These are phyloP conservation scores for Eucalyptus brandiana DNA, from an alignment of 345 rosid species.

Conservation along the genomic window DNA sequence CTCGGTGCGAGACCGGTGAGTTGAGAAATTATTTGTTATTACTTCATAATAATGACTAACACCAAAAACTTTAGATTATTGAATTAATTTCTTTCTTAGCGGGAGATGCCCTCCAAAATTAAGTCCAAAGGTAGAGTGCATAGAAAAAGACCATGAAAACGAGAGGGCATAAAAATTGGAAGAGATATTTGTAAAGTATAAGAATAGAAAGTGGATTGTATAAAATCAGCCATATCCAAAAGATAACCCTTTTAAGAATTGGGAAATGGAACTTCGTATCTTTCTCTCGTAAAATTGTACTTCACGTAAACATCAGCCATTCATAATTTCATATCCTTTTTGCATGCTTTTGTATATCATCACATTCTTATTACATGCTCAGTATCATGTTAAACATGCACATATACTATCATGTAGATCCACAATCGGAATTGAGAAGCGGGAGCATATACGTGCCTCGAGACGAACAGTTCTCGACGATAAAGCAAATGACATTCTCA, in stretches of 20 bases:
- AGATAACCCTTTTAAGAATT: background rate
- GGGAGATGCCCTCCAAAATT: background rate
- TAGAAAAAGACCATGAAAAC: background rate
- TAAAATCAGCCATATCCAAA: background rate
- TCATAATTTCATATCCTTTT: background rate
- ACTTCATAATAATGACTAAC: background rate
- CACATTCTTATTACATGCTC: background rate
- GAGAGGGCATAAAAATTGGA: background rate
- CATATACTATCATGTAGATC: slow-evolving; percentile 12
- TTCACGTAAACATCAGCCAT: slow-evolving; percentile 1
- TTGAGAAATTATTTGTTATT: background rate
- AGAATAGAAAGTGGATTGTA: background rate
- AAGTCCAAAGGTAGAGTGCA: background rate
- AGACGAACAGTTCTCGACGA: slow-evolving; percentile 56
- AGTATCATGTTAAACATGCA: background rate
- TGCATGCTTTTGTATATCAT: background rate
- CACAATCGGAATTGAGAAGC: slow-evolving; percentile 26
- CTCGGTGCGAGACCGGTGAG: slow-evolving; percentile 5
- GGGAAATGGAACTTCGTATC: background rate
- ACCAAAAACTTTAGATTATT: background rate
- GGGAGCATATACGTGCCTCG: slow-evolving; percentile 53
- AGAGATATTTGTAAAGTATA: background rate
- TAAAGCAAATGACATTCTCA: slow-evolving; percentile 36
- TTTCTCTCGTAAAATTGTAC: background rate
- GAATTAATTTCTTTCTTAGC: background rate